Evolutionary conservation across 208 protist genomes (phyloP), one percentile per base, ranked within the genome.

Genomic region (Tritrichomonas musculus): DNA sequence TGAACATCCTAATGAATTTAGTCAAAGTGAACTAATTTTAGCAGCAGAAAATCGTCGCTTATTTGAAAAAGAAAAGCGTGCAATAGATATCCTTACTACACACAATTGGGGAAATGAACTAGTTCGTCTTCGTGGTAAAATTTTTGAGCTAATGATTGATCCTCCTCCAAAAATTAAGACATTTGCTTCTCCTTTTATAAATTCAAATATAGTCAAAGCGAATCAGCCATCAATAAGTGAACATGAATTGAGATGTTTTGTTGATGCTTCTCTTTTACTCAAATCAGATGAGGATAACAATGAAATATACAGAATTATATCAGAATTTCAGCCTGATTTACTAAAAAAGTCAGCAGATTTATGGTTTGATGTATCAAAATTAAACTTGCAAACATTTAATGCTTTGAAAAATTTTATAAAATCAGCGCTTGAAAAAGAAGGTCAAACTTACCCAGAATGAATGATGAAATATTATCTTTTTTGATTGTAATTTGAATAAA

Each of bases 281-380:
- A 20, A 53, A 50, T 44, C 77, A 39, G 47, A 88, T 17, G 77
- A 88, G 57, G 77, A 88, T 20, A 88, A 88, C 17, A 88, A 88
- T 20, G 47, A 88, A 39, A 53, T 88, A 13, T 53, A 53, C 41
- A 88, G 47, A 50, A 88, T 88, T 53, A 33, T 88, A 57, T 27
- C 27, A 3, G 77, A 88, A 57, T 53, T 88, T 14, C 77, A 88
- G 30, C 77, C 77, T 22, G 73, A 82, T 47, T 47, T 82, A 25
- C 33, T 39, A 22, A 39, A 44, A 30, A 82, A 82, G 44, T 82
- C 73, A 30, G 41, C 33, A 30, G 73, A 30, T 82, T 50, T 82
- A 30, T 60, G 53, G 53, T 30, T 82, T 82, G 73, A 88, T 88
- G 77, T 88, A 11, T 44, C 77, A 36, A 47, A 44, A 39, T 39